Base-by-base conservation (phyloP, 352 stramenopile species). In the Pythium periplocum region DNA sequence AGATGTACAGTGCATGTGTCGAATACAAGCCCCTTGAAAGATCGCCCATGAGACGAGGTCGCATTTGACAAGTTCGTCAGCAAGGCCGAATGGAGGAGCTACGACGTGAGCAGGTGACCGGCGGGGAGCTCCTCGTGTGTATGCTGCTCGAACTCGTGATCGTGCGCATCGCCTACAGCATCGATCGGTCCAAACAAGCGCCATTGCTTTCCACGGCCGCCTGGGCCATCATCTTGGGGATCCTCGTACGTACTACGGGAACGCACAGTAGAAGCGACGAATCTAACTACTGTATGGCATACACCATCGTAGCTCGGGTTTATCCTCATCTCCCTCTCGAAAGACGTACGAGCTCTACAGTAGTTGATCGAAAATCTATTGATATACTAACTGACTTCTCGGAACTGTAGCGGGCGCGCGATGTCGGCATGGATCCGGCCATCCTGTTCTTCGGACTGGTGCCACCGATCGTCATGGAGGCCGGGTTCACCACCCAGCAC, bases 401-500 rank as follows among this genome's bases (percentile, higher is more conserved):
- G 34, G 40, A 30, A 11, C 41, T 26, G 35, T 49, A 70, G 48
- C 59, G 60, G 5, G 67, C 66, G 30, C 54, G 52, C 9, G 64
- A 70, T 38, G 59, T 66, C 2, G 73, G 75, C 0, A 46, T 86
- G 6, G 62, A 84, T 39, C 73, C 73, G 10, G 48, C 82, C 54
- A 61, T 75, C 32, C 61, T 86, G 17, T 86, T 86, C 66, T 80
- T 81, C 41, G 75, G 73, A 4, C 48, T 86, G 12, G 53, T 84
- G 30, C 75, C 75, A 11, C 75, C 75, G 7, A 86, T 86, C 59
- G 83, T 86, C 53, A 52, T 84, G 17, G 75, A 86, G 35, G 75
- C 71, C 0, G 75, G 75, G n/a, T 79, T 86, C 61, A 68, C 67
- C 42, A 78, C 73, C 43, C 73, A 83, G 68, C 71, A 73, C 59